Evolutionary conservation across 2,329 filamentous ascomycete genomes (phyloP).

Genomic region (Neopestalotiopsis sp.): DNA sequence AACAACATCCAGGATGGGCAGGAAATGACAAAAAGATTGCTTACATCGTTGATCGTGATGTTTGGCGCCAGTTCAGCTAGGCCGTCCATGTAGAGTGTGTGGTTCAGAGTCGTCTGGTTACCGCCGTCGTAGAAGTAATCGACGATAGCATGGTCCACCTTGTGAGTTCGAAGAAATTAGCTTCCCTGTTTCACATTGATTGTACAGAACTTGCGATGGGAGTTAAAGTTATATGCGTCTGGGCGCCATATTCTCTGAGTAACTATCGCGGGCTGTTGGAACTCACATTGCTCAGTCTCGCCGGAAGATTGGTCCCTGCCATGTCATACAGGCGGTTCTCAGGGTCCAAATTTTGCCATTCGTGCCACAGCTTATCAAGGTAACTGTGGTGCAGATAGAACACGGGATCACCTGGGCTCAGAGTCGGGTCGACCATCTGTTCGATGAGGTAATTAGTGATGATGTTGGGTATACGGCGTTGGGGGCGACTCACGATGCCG

Average conservation of each 20-base stretch:
- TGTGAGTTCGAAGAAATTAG: background rate
- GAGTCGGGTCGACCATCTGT: conserved; percentile 16
- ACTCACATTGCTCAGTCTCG: too few relatives aligned
- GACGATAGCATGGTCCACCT: conserved; percentile 18
- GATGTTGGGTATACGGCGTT: too few relatives aligned
- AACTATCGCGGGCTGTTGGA: too few relatives aligned
- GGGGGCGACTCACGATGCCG: conserved; percentile 7
- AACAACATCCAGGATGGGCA: too few relatives aligned
- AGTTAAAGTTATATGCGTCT: too few relatives aligned
- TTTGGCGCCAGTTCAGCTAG: conserved; percentile 35
- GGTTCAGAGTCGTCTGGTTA: conserved; percentile 6
- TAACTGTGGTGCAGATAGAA: conserved; percentile 38
- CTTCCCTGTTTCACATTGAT: too few relatives aligned
- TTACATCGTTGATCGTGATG: conserved; percentile 33
- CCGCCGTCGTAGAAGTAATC: conserved; percentile 23
- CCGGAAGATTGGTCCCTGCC: background rate
- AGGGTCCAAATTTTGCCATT: conserved; percentile 15
- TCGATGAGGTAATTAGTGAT: background rate
- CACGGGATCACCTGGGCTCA: conserved; percentile 32
- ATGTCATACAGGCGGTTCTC: conserved; percentile 4
- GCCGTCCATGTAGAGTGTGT: conserved; percentile 7
- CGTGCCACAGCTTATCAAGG: conserved; percentile 33
- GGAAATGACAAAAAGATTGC: conserved; percentile 20
- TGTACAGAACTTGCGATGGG: too few relatives aligned
- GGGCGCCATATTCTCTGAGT: too few relatives aligned